A percentile compares a stretch with the other conserved stretches of the same genome.
Evolutionary conservation across 495 filamentous ascomycete genomes (phyloP).

Genomic region (Trypethelium eluteriae): DNA sequence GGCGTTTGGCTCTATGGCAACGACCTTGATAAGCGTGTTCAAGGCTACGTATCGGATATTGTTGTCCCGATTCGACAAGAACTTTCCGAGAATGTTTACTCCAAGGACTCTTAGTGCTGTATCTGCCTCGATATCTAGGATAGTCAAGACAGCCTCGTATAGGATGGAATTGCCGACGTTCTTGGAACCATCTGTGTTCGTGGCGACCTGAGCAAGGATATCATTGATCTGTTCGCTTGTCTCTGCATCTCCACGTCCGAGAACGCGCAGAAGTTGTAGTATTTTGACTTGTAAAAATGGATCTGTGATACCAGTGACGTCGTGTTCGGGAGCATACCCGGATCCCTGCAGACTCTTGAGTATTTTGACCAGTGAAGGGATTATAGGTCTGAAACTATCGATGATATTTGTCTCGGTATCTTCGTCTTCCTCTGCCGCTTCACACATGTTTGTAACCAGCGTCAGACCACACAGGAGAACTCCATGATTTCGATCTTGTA

Average conservation of each 20-base stretch:
- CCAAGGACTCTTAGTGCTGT: constrained; percentile 86
- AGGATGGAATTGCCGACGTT: constrained; percentile 97
- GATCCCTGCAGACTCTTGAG: constrained; percentile 87
- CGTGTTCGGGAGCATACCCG: constrained; percentile 95
- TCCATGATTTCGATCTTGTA: constrained; percentile 89
- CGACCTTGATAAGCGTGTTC: constrained; percentile 96
- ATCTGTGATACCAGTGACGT: constrained; percentile 95
- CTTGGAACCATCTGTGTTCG: constrained; percentile 96
- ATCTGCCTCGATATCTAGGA: constrained; percentile 96
- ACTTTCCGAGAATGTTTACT: constrained; percentile 97
- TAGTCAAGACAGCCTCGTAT: constrained; percentile 94
- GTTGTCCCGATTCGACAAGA: constrained; percentile 94
- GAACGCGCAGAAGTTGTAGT: constrained; percentile 70
- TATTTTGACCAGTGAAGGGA: constrained; percentile 70
- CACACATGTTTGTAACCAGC: constrained; percentile 82
- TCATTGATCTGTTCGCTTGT: constrained; percentile 98
- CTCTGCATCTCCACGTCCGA: constrained; percentile 77
- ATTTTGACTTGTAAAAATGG: constrained; percentile 99
- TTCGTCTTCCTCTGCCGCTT: constrained; percentile 77
- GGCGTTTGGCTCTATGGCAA: constrained; percentile 94
- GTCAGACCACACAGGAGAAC: constrained; percentile 89
- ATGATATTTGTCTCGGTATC: constrained; percentile 77
- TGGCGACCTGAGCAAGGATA: constrained; percentile 93
- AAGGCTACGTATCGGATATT: constrained; percentile 97
- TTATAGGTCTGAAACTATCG: constrained; percentile 77